A percentile compares a stretch with the other conserved stretches of the same genome.
Conservation (phyloP, 345 rosid genomes). For the Gossypium turneri region DNA sequence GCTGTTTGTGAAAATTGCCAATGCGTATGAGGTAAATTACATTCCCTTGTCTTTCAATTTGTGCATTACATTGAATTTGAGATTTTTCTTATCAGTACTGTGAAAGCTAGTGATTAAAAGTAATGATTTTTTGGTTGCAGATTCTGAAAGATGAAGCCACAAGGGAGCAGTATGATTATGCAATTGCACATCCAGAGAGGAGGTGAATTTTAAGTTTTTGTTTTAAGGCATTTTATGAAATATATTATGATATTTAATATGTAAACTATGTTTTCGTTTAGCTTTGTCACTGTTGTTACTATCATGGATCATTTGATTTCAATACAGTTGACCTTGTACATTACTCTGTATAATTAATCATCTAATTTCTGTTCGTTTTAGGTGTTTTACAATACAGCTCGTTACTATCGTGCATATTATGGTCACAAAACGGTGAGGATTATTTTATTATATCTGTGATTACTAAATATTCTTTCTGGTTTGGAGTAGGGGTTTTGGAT, state of each 20-base stretch:
- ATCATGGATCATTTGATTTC: slow-evolving; percentile 1
- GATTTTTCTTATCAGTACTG: background rate
- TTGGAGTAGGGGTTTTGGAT: background rate
- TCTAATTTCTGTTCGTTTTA: slow-evolving; percentile 20
- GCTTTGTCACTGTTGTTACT: background rate
- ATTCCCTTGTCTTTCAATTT: background rate
- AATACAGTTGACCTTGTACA: background rate
- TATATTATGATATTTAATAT: background rate
- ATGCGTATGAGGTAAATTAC: slow-evolving; percentile 84
- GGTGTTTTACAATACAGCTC: slow-evolving; percentile 95
- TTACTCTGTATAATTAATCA: background rate
- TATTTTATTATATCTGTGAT: background rate
- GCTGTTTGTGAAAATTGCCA: slow-evolving; percentile 85
- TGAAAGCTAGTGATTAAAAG: background rate
- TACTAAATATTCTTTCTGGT: slow-evolving; percentile 13
- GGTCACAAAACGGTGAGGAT: slow-evolving; percentile 88
- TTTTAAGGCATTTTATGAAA: background rate
- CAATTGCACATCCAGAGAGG: slow-evolving; percentile 88
- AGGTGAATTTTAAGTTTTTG: slow-evolving; percentile 42
- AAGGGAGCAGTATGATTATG: slow-evolving; percentile 89
- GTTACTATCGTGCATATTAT: slow-evolving; percentile 81
- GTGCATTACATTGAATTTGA: background rate
- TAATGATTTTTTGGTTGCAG: slow-evolving; percentile 31
- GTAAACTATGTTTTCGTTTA: background rate
- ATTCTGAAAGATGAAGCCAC: slow-evolving; percentile 97